Evolutionary conservation across 805 yeast species (phyloP).

Genomic region (Tetrapisispora phaffii): DNA sequence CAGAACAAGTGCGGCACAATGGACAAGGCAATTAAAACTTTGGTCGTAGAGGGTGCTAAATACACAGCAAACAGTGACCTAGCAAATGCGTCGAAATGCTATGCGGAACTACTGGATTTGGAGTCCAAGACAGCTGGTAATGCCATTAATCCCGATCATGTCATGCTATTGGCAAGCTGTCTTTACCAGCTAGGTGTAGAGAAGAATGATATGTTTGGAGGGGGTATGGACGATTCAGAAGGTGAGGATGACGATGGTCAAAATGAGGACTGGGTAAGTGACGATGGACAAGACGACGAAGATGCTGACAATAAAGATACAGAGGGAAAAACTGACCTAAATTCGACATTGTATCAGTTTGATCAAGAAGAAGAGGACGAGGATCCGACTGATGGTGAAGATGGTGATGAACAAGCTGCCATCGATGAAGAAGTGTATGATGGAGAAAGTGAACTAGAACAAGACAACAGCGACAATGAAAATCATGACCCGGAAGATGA

Average conservation of each 20-base stretch:
- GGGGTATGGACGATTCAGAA: constrained; percentile 10
- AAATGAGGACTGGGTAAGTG: constrained; percentile 6
- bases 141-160: constrained; percentile 1
- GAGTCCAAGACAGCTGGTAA: neutral
- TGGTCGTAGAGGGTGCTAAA: constrained; percentile 54
- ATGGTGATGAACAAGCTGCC: constrained; percentile 14
- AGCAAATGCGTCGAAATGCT: constrained; percentile 58
- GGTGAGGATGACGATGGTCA: constrained; percentile 7
- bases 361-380: constrained; percentile 20
- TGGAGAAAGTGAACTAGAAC: constrained; percentile 21
- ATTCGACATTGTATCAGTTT: constrained; percentile 20
- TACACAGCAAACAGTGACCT: constrained; percentile 54
- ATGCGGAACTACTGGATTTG: constrained; percentile 46
- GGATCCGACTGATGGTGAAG: constrained; percentile 20
- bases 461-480: constrained; percentile 8
- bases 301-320: constrained; percentile 13
- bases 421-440: too few relatives aligned
- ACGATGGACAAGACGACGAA: constrained; percentile 6
- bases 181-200: constrained; percentile 5
- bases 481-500: constrained; percentile 19
- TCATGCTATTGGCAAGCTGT: constrained; percentile 1
- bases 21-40: constrained; percentile 18
- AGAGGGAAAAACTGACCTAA: constrained; percentile 22
- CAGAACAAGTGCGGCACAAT: neutral
- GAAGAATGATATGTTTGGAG: constrained; percentile 30